Base-by-base conservation (phyloP, 768 basidiomycete genomes). In the Hericium coralloides region DNA sequence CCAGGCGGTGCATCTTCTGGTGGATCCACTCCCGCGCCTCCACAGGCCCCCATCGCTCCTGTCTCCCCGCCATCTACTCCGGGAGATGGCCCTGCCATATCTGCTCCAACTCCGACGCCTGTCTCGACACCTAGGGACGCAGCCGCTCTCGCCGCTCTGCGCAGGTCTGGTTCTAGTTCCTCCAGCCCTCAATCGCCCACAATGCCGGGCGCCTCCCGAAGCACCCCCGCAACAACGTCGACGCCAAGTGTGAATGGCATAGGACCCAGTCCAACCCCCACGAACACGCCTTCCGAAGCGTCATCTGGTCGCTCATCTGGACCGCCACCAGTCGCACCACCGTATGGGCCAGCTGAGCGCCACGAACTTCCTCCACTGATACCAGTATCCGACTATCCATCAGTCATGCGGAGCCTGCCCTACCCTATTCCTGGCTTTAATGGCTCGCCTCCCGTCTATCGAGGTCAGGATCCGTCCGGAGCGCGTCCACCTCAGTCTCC, bases 141-240 rank as follows among this genome's bases (percentile, higher is more conserved):
- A 1, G 88, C 89, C 20, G 84, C 83, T 38, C 73, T 76, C 39
- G 89, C 90, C 12, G 87, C 88, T 3, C 61, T 88, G 58, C 78
- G 79, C 58, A 77, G 87, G 57, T 67, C 74, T 49, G 70, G 66
- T 47, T 58, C 52, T 1, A 39, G 53, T 9, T 52, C 54, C 12
- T 26, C 43, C 14, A 57, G 48, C 36, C 51, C 56, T 8, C 41
- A 37, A 52, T 55, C 59, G 25, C 49, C 58, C 59, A 41, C 63
- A 41, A 41, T 37, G 14, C 55, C 53, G 8, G 53, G 49, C 15
- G 49, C 22, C 22, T 17, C 58, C 10, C 18, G 49, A 4, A 52
- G 52, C 17, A 54, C 52, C 25, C 36, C 25, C 31, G 31, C 8
- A 31, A 31, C 31, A 31, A 31, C 31, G 38, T 8, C 43, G 43